These are phyloP conservation scores for Eutrema heterophyllum DNA, from an alignment of 345 rosid species.

Conservation along the genomic window DNA sequence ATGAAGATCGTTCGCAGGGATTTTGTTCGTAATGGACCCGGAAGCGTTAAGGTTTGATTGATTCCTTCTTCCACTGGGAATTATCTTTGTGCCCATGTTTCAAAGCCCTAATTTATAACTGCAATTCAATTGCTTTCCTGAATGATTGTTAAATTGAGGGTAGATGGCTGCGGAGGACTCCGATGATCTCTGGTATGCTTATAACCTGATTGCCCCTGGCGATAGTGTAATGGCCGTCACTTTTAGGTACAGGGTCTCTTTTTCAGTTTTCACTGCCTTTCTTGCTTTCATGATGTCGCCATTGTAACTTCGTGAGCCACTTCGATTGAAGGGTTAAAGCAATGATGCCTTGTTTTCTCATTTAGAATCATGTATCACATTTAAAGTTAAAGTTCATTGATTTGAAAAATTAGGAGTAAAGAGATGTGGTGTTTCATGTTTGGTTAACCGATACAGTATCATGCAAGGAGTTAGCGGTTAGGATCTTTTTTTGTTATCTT, in stretches of 20 bases:
- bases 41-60: constrained; percentile 71
- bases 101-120: background rate
- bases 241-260: constrained; percentile 48
- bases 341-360: background rate
- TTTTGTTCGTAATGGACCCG: constrained; percentile 57
- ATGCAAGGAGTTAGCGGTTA: background rate
- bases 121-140: background rate
- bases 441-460: background rate
- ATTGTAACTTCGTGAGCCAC: background rate
- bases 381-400: background rate
- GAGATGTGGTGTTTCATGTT: background rate
- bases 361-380: background rate
- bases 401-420: background rate
- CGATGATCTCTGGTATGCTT: constrained; percentile 90
- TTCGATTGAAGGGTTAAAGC: background rate
- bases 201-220: constrained; percentile 69
- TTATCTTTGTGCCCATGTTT: background rate
- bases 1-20: constrained; percentile 64
- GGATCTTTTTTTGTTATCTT: background rate
- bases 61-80: background rate
- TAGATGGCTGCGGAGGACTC: constrained; percentile 82
- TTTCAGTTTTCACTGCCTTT: background rate
- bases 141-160: background rate
- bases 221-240: constrained; percentile 86
- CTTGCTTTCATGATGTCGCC: background rate